phyloP scores from a whole-genome alignment of 78 protist genomes.

The Speleostelium caveatum region DNA sequence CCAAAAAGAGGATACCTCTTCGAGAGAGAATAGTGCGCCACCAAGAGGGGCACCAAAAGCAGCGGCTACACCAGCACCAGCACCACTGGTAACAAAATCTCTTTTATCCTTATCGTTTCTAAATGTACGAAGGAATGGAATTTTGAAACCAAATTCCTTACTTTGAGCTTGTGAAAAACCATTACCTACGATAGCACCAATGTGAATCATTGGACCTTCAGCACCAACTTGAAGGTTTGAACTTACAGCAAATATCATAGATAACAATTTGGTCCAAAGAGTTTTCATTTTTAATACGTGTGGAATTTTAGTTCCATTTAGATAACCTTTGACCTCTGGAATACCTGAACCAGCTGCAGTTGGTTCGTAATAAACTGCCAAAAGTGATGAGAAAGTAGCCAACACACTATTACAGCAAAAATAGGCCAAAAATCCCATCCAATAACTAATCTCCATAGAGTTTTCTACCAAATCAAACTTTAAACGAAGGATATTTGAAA shows the following conservation, averaged over 20 bases:
- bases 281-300: slow-evolving; percentile 65
- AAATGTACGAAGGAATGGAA: slow-evolving; percentile 74
- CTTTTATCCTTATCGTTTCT: slow-evolving; percentile 91
- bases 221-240: slow-evolving; percentile 76
- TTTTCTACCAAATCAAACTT: slow-evolving; percentile 37
- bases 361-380: slow-evolving; percentile 83
- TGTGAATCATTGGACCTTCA: slow-evolving; percentile 95
- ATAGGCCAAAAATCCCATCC: slow-evolving; percentile 47
- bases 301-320: slow-evolving; percentile 82
- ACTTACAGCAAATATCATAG: slow-evolving; percentile 84
- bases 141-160: slow-evolving; percentile 69
- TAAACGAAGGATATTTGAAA: slow-evolving; percentile 22
- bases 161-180: slow-evolving; percentile 92
- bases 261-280: slow-evolving; percentile 79
- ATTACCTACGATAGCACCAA: slow-evolving; percentile 89
- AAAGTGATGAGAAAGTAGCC: slow-evolving; percentile 55
- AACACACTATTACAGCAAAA: slow-evolving; percentile 45
- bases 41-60: slow-evolving; percentile 97
- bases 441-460: slow-evolving; percentile 12
- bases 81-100: slow-evolving; percentile 93
- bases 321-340: slow-evolving; percentile 91
- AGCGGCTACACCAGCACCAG: slow-evolving; percentile 98
- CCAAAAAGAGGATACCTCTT: slow-evolving; percentile 94
- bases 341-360: slow-evolving; percentile 92
- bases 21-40: slow-evolving; percentile 93